These are phyloP conservation scores for Stagonosporopsis chrysanthemi DNA, from an alignment of 2,329 filamentous ascomycete species.

Conservation along the genomic window DNA sequence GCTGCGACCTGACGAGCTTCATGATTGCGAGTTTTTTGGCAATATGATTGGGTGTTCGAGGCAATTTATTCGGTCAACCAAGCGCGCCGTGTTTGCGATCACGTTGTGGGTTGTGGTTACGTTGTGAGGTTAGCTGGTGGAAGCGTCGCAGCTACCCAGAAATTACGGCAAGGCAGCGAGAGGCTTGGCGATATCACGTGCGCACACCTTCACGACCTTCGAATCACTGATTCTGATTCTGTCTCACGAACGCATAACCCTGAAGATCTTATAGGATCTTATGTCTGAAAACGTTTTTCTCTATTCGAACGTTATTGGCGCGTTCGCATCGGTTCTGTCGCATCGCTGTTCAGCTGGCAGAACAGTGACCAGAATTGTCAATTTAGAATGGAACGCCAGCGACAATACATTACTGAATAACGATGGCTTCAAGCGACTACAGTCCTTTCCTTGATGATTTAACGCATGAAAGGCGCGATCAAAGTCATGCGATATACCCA, in stretches of 20 bases:
- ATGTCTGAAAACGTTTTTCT: background rate
- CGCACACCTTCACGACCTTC: background rate
- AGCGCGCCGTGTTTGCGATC: conserved; percentile 9
- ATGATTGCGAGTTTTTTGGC: conserved; percentile 28
- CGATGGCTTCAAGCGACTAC: too few relatives aligned
- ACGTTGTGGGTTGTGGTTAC: conserved; percentile 24
- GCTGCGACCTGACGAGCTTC: conserved; percentile 48
- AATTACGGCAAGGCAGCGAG: conserved; percentile 31
- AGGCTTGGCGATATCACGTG: conserved; percentile 12
- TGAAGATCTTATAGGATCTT: too few relatives aligned
- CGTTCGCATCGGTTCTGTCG: background rate
- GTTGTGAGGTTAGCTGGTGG: conserved; percentile 29
- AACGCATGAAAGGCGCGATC: too few relatives aligned
- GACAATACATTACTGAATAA: too few relatives aligned
- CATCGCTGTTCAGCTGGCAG: background rate
- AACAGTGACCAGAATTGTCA: background rate
- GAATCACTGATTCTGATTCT: background rate
- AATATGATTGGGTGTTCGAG: background rate
- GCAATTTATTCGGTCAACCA: background rate
- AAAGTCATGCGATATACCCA: too few relatives aligned
- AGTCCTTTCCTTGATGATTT: too few relatives aligned
- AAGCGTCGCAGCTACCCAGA: conserved; percentile 29
- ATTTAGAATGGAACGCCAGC: too few relatives aligned
- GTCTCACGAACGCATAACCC: background rate
- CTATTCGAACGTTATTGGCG: background rate